Evolutionary conservation across 768 basidiomycete genomes (phyloP).

Genomic region (Hydnum rufescens): DNA sequence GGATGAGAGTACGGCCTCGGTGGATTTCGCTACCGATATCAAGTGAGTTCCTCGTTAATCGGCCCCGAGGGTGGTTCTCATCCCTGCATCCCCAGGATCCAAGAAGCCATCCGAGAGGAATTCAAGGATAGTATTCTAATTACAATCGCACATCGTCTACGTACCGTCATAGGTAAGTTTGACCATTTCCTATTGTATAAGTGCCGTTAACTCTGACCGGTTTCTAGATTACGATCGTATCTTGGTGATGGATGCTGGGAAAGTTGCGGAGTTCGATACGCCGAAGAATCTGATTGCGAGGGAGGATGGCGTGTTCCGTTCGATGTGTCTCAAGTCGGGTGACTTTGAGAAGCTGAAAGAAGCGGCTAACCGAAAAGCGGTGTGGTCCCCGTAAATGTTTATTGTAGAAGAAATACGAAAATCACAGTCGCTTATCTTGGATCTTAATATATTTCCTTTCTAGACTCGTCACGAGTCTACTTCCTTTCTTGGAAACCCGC

Average conservation of each 20-base stretch:
- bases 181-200: neutral
- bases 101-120: conserved; percentile 21
- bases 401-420: too few relatives aligned
- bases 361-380: neutral
- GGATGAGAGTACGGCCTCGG: conserved; percentile 16
- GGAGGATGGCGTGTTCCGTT: conserved; percentile 26
- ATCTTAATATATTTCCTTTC: too few relatives aligned
- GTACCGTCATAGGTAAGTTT: neutral
- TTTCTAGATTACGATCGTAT: neutral
- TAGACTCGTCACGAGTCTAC: neutral
- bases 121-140: conserved; percentile 20
- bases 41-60: conserved; percentile 11
- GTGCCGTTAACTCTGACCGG: neutral
- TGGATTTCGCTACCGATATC: conserved; percentile 19
- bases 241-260: conserved; percentile 1
- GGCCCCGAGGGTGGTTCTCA: conserved; percentile 10
- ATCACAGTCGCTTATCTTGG: too few relatives aligned
- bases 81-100: conserved; percentile 15
- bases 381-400: neutral
- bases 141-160: conserved; percentile 12
- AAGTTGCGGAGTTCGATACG: conserved; percentile 43
- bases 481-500: too few relatives aligned
- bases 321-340: conserved; percentile 10
- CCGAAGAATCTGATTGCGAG: conserved; percentile 46
- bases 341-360: conserved; percentile 7